Evolutionary conservation across 2,329 filamentous ascomycete species (phyloP).

Genomic region (Neoascochyta sp.): DNA sequence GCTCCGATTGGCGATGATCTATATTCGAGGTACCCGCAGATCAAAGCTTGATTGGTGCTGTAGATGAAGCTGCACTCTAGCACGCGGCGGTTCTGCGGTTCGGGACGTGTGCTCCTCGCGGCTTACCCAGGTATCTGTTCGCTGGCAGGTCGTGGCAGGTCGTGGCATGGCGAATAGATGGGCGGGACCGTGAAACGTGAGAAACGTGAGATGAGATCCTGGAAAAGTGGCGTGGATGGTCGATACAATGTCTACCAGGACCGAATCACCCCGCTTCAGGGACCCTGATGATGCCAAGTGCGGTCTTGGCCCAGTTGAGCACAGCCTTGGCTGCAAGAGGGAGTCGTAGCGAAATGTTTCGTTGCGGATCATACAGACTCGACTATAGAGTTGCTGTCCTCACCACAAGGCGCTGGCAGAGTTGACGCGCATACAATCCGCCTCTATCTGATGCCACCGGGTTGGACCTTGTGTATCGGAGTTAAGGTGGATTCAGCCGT

Average conservation of each 20-base stretch:
- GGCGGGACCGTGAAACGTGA: slow-evolving; percentile 18
- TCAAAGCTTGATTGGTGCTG: slow-evolving; percentile 24
- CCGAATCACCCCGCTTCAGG: slow-evolving; percentile 7
- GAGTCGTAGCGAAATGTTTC: slow-evolving; percentile 2
- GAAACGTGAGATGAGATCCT: slow-evolving; percentile 3
- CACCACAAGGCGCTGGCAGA: not conserved
- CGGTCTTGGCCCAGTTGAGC: slow-evolving; percentile 1
- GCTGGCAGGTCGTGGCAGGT: slow-evolving; percentile 7
- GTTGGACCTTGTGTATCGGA: not conserved
- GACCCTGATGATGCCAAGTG: slow-evolving; percentile 3
- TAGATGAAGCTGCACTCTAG: slow-evolving; percentile 13
- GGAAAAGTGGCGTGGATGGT: slow-evolving; percentile 1
- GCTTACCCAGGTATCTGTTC: too few relatives aligned
- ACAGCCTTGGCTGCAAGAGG: slow-evolving; percentile 6
- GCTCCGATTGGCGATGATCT: slow-evolving; percentile 23
- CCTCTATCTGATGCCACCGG: not conserved
- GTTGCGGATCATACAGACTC: slow-evolving; percentile 3
- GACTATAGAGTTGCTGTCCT: not conserved
- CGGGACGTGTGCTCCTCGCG: slow-evolving; percentile 15
- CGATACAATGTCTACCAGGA: slow-evolving; percentile 2
- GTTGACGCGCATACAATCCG: not conserved
- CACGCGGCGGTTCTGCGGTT: slow-evolving; percentile 17
- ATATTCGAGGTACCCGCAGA: slow-evolving; percentile 12
- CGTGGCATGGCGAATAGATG: slow-evolving; percentile 21
- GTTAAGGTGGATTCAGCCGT: slow-evolving; percentile 11